Evolutionary conservation across 2,329 filamentous ascomycete genomes (phyloP), one percentile per base, ranked within the genome.

Genomic region (Aspergillus puulaauensis): DNA sequence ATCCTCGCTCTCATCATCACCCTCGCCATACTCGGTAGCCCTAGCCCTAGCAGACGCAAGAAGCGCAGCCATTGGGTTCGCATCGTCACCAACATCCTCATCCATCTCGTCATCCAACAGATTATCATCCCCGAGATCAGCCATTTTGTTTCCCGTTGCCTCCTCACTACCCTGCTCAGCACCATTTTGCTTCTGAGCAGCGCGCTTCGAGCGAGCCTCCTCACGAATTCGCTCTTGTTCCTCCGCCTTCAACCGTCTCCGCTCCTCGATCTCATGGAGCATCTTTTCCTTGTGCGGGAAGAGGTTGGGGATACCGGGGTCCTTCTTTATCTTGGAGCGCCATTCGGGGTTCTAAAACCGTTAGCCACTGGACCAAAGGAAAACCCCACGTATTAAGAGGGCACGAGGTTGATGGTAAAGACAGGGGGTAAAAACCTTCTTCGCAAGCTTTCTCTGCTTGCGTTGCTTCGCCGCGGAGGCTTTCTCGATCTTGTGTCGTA

Each of bases 271-370:
- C 77, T 99, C 92, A 58, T 93, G 87, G 35, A 99, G 84, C 27
- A 99, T 85, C 81, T 90, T 93, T 75, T 97, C 93, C 80, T 99
- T 99, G 83, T 95, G 97, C 1, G 95, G 95, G 79, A 97, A 99
- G 37, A 97, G 79, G 72, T 98, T 99, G 41, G 95, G 95, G 61
- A 99, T 97, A 49, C 95, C 95, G 23, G 93, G 95, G 70, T 99
- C 95, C 80, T 98, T 99, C 85, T 97, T 98, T 66, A 96, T 75
- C 75, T 92, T 90, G 59, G 91, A 93, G 67, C 90, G 87, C 92
- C 95, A 98, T 90, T 96, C 87, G 35, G 95, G 93, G 75, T 97
- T 96, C 86, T 86, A 4, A 43, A 31, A 23, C 19, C 9, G 53
- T 65, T n/a, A 68, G 61, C 56, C 45, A 33, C 15, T 19, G 4